phyloP scores from a whole-genome alignment of 2,329 filamentous ascomycete genomes.

The Pseudocercospora crystallina region DNA sequence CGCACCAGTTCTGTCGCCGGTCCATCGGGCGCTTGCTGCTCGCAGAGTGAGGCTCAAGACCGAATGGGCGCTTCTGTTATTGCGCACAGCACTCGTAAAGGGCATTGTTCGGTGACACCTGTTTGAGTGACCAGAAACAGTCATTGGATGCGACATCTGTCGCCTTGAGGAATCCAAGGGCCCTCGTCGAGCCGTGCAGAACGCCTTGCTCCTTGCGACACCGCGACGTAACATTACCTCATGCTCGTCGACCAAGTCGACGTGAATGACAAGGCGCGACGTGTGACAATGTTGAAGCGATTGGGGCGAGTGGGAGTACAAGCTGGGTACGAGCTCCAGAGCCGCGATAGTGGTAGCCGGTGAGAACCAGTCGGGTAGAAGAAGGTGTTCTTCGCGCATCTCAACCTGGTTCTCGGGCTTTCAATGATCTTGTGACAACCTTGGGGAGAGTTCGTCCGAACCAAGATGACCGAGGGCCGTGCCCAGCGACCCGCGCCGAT shows the following conservation, averaged over 20 bases:
- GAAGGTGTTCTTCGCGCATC: not conserved
- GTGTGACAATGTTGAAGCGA: slow-evolving; percentile 17
- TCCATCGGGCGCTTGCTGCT: too few species aligned
- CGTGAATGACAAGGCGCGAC: slow-evolving; percentile 21
- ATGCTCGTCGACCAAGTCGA: slow-evolving; percentile 20
- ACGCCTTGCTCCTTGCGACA: slow-evolving; percentile 20
- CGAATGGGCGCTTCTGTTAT: not conserved
- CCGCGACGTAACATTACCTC: slow-evolving; percentile 15
- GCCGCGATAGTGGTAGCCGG: slow-evolving; percentile 20
- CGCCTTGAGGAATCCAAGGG: too few species aligned
- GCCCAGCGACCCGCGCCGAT: slow-evolving; percentile 18
- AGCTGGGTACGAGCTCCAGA: slow-evolving; percentile 11
- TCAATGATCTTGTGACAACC: slow-evolving; percentile 21
- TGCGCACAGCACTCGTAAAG: not conserved
- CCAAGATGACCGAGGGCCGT: slow-evolving; percentile 22
- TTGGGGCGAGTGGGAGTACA: slow-evolving; percentile 16
- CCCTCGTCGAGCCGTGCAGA: slow-evolving; percentile 8
- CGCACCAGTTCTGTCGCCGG: too few species aligned
- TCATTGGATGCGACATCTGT: too few species aligned
- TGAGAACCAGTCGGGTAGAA: slow-evolving; percentile 19
- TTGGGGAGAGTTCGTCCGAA: slow-evolving; percentile 17
- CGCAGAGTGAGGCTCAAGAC: too few species aligned
- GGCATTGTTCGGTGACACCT: slow-evolving; percentile 1
- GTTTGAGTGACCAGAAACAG: not conserved
- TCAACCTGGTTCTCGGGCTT: slow-evolving; percentile 21